Evolutionary conservation across 441 rosid species (phyloP).

Genomic region (Euphorbia schlechtendalii): DNA sequence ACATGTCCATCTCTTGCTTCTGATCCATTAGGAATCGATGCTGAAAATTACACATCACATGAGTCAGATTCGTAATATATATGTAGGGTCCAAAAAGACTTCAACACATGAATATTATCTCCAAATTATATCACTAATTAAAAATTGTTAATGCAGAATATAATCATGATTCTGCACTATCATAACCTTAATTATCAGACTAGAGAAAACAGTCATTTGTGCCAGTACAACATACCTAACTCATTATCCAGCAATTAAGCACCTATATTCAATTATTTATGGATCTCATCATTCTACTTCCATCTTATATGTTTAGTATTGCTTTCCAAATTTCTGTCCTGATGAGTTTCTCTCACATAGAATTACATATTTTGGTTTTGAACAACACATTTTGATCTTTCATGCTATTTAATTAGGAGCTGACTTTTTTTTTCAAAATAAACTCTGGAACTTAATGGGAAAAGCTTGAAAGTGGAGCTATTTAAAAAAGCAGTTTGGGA

Average conservation of each 20-base stretch:
- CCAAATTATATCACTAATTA: neutral
- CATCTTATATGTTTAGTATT: too few relatives aligned
- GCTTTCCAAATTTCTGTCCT: too few relatives aligned
- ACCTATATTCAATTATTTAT: neutral
- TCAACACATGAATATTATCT: neutral
- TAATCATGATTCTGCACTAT: neutral
- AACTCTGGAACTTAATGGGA: too few relatives aligned
- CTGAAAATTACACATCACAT: conserved; percentile 30
- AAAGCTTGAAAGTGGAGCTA: too few relatives aligned
- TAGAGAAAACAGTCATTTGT: neutral
- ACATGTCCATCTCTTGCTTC: conserved; percentile 33
- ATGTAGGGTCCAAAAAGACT: neutral
- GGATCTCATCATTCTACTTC: neutral
- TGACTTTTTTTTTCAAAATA: too few relatives aligned
- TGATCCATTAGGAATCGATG: conserved; percentile 27
- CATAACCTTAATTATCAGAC: neutral
- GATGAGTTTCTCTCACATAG: too few relatives aligned
- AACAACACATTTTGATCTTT: too few relatives aligned
- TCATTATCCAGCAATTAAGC: neutral
- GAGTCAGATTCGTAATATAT: conserved; percentile 1
- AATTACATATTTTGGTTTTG: too few relatives aligned
- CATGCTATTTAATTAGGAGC: too few relatives aligned
- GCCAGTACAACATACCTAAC: neutral
- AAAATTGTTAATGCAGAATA: neutral
- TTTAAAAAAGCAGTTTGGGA: too few relatives aligned